These are phyloP conservation scores for Cladosporium sp. DNA, from an alignment of 2,329 filamentous ascomycete genomes.

Conservation along the genomic window DNA sequence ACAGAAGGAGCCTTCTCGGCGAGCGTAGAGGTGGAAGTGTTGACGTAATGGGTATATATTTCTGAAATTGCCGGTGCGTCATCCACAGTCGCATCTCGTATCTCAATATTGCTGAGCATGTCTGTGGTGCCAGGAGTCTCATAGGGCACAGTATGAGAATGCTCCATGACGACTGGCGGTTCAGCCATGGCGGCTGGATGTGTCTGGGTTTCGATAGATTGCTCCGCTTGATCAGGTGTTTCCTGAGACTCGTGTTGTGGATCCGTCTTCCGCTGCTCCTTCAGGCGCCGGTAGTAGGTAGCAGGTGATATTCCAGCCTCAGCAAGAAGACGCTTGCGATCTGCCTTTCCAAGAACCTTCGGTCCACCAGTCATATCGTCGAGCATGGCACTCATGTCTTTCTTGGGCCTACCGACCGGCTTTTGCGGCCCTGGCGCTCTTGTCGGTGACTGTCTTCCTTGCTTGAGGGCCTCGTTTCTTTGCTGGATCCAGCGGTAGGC, in stretches of 20 bases:
- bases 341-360: constrained; percentile 9
- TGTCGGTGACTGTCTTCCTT: constrained; percentile 12
- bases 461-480: constrained; percentile 15
- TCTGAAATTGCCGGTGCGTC: constrained; percentile 20
- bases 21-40: constrained; percentile 22
- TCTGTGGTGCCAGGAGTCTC: not conserved
- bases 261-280: constrained; percentile 10
- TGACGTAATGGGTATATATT: constrained; percentile 24
- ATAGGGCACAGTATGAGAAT: not conserved
- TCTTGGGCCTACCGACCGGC: constrained; percentile 15
- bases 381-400: constrained; percentile 12
- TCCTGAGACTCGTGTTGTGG: constrained; percentile 1
- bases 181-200: not conserved
- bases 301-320: constrained; percentile 16
- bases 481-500: constrained; percentile 18
- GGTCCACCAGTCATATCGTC: constrained; percentile 9
- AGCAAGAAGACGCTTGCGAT: constrained; percentile 13
- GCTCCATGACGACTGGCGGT: not conserved
- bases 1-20: constrained; percentile 19
- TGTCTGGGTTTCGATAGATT: not conserved
- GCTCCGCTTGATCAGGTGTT: not conserved
- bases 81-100: constrained; percentile 18
- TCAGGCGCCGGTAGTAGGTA: constrained; percentile 13
- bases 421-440: constrained; percentile 16
- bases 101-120: constrained; percentile 19